Conservation (phyloP, 805 yeast species). For the Saccharomycopsis sp. region DNA sequence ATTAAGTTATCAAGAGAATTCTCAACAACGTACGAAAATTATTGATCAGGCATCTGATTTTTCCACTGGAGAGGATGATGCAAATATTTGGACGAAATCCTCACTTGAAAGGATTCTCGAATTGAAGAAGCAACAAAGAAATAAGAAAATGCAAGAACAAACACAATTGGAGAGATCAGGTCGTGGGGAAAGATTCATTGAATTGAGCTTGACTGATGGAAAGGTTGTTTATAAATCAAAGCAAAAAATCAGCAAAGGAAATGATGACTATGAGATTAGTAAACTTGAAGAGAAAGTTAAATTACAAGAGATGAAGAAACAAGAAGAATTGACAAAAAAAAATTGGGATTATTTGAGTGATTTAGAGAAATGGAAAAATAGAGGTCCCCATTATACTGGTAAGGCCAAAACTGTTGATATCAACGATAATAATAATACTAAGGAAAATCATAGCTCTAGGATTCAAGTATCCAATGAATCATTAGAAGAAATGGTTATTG, state of each 20-base stretch:
- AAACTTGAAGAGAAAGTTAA: conserved; percentile 31
- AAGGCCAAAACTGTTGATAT: background rate
- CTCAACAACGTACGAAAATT: conserved; percentile 84
- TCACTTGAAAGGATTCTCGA: conserved; percentile 81
- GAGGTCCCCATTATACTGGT: conserved; percentile 8
- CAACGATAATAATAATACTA: background rate
- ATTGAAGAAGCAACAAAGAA: conserved; percentile 78
- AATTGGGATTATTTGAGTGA: conserved; percentile 61
- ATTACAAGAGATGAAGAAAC: conserved; percentile 31
- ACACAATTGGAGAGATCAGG: conserved; percentile 56
- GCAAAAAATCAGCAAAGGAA: conserved; percentile 26
- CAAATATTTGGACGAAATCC: conserved; percentile 74
- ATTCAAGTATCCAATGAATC: too few species aligned
- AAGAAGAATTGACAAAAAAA: conserved; percentile 29
- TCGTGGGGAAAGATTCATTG: conserved; percentile 65
- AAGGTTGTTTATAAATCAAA: conserved; percentile 61
- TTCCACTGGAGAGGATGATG: conserved; percentile 48
- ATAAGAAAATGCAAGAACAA: conserved; percentile 55
- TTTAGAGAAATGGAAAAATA: conserved; percentile 43
- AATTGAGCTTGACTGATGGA: conserved; percentile 74
- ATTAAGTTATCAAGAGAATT: conserved; percentile 73
- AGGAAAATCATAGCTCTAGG: too few species aligned
- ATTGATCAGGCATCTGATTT: conserved; percentile 91
- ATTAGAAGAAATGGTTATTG: too few species aligned
- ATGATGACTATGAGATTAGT: conserved; percentile 29